Conservation (phyloP, 306 rosid genomes). For the Dryas alaskensis region DNA sequence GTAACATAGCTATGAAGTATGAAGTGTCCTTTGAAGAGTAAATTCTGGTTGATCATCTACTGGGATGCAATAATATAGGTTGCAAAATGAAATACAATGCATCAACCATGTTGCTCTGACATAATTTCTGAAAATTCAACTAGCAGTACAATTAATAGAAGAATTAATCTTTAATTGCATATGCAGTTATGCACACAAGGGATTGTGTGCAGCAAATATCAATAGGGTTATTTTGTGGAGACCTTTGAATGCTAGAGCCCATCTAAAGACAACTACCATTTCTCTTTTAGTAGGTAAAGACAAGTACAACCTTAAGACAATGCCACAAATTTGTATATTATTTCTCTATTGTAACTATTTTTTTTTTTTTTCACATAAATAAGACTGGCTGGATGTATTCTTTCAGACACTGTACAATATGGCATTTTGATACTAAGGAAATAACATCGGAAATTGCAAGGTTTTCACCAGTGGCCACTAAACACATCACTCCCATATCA, state of each 20-base stretch:
- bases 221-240: neutral
- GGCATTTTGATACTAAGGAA: neutral
- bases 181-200: neutral
- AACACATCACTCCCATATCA: neutral
- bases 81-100: neutral
- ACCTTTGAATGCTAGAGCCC: neutral
- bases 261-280: neutral
- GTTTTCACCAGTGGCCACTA: neutral
- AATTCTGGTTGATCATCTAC: neutral
- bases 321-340: neutral
- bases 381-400: neutral
- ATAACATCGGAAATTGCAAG: neutral
- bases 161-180: neutral
- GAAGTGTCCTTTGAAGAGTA: neutral
- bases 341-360: neutral
- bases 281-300: neutral
- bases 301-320: neutral
- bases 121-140: neutral
- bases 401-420: neutral
- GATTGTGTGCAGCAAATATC: neutral
- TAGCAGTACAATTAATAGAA: neutral
- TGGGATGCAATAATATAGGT: slow-evolving; percentile 2
- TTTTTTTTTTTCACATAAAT: too few species aligned
- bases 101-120: neutral
- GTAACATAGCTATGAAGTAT: slow-evolving; percentile 1